Evolutionary conservation across 192 early-diverging fungal genomes (phyloP), one percentile per base, ranked within the genome.

Genomic region (Lobosporangium transversale): DNA sequence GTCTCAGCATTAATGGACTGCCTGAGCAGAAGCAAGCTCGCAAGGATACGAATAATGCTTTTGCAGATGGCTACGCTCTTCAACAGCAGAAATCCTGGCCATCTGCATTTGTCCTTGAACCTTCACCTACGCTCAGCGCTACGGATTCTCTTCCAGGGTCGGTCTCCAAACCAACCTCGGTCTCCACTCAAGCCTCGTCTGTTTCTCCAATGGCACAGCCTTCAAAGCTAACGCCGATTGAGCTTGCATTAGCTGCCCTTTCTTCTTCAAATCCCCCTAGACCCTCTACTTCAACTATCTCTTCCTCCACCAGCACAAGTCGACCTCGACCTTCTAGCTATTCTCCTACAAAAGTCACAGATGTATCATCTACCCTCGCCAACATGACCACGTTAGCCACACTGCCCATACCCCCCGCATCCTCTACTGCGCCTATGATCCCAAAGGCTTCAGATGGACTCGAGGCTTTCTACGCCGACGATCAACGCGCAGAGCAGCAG

Each of bases 311-410:
- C 14, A 37, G 45, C 33, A 42, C 40, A 17, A 47, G 12, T 36
- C 57, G 71, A 1, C 71, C 71, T 32, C 57, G 71, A 35, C 71
- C 71, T 24, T 76, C 71, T 20, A 76, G 71, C 49, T 76, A 76
- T 62, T 49, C 71, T 30, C 71, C 71, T 45, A 76, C 52, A 37
- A 76, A 76, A 27, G 35, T 76, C 20, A 42, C 63, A 0, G 64
- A 76, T 21, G 64, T 76, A 1, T 76, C 71, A 20, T 66, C 64
- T 2, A 76, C 71, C 0, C 35, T 66, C 21, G 71, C 58, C 58
- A 76, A 66, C 37, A 66, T 76, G 64, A 48, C 71, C 18, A 66
- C 71, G 10, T 48, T 76, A 21, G 58, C 64, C 1, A 26, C 71
- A 15, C 44, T 67, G 52, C 71, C 71, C 42, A 76, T 76, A 76